Conservation (phyloP, 208 protist genomes). For the Lotmaria passim region DNA sequence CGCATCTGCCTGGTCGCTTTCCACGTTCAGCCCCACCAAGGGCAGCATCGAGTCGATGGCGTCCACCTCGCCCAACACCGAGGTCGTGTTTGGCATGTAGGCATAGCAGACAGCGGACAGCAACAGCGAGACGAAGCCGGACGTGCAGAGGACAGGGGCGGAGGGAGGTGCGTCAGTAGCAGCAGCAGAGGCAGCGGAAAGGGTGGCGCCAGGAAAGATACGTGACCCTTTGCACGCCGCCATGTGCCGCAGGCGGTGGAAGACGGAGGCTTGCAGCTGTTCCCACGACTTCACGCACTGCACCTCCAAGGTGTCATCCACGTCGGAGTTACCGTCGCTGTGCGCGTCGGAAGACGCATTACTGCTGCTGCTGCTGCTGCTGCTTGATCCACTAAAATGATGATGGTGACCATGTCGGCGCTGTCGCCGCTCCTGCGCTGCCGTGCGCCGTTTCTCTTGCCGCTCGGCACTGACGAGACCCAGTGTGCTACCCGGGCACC, state of each 20-base stretch:
- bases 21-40: conserved; percentile 41
- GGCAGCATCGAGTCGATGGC: conserved; percentile 72
- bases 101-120: conserved; percentile 46
- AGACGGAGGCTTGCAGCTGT: conserved; percentile 39
- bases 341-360: background rate
- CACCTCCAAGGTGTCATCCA: conserved; percentile 6
- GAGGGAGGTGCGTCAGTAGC: too few species aligned
- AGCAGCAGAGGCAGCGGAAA: too few species aligned
- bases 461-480: conserved; percentile 17
- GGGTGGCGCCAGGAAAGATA: background rate
- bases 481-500: conserved; percentile 44
- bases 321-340: conserved; percentile 13
- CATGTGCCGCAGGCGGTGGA: conserved; percentile 24
- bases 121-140: conserved; percentile 41
- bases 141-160: conserved; percentile 28
- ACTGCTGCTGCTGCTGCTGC: background rate
- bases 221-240: background rate
- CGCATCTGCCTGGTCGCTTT: conserved; percentile 72
- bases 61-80: conserved; percentile 63
- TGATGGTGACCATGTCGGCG: too few species aligned
- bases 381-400: too few species aligned
- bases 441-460: background rate
- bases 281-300: conserved; percentile 47
- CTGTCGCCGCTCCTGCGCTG: background rate
- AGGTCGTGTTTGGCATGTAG: conserved; percentile 55